Base-by-base conservation (phyloP, 495 filamentous ascomycete species). In the Penicillium taxi region DNA sequence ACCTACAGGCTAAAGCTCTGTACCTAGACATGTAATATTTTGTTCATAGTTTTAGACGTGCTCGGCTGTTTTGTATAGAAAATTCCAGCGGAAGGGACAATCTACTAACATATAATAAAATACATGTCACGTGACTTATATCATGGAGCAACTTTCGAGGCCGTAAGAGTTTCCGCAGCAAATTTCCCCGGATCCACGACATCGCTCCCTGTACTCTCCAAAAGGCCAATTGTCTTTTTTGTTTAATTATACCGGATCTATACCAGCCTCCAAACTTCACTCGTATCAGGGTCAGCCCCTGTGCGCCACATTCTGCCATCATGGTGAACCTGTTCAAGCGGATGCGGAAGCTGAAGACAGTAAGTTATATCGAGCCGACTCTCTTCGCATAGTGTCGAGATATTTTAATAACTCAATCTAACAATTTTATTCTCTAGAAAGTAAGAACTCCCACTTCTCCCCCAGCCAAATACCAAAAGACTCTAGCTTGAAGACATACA, bases 271-370 rank as follows among this genome's bases (percentile, higher is more conserved):
- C 22, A 6, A 16, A 20, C 6, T 15, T 27, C 7, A 31, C 29
- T 37, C 23, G 35, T 38, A 45, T 14, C 39, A 45, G 43, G 43
- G 35, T 30, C 25, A 46, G 42, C 26, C 48, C 39, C 39, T 52
- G 16, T 46, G 53, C 51, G 49, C 39, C 32, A 41, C 32, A 41
- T 32, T 29, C 44, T 34, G 47, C 45, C 50, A 63, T 26, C 39
- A 94, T 91, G 86, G 84, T 90, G 48, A 81, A 78, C 57, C 58
- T 90, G 48, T 64, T 79, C 56, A 76, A 74, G 59, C 85, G 89
- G 35, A 83, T 87, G 77, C 70, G 79, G 55, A 81, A 78, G 66
- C 66, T 94, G 61, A 77, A 74, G 63, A 66, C 73, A 56, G 86
- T 93, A 73, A 67, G 82, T 75, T 36, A 42, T 32, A 30, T 25